Evolutionary conservation across 768 basidiomycete genomes (phyloP), one percentile per base, ranked within the genome.

Genomic region (Russula emetica): DNA sequence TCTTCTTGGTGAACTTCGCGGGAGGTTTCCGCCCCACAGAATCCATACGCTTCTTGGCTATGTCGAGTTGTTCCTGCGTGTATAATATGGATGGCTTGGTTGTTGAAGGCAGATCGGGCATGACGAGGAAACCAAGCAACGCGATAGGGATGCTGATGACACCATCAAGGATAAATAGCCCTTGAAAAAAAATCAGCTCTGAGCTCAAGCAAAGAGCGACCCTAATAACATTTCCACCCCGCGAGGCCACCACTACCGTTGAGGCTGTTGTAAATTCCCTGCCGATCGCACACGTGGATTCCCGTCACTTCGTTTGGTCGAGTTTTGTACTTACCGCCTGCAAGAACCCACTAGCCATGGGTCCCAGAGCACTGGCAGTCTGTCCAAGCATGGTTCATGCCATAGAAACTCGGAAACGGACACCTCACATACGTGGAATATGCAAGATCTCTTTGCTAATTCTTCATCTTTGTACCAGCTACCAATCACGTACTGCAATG

Each of bases 101-200:
- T 42, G 71, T 76, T 7, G 72, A 66, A 0, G 76, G 76, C 3
- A 77, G 70, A 60, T 77, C 76, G 20, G 77, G 77, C 74, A 77
- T 76, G 36, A 77, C 72, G 34, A 76, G 13, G 68, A 72, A 77
- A 8, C 76, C 77, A 10, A 76, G 66, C 18, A 77, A 51, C 1
- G 73, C 77, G 38, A 78, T 77, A 26, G 76, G 77, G 16, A 77
- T 65, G 4, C 76, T 77, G 60, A 77, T 77, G 61, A 77, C 70
- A 0, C 75, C 76, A 62, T 80, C 78, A 56, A 80, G 74, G 61
- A 80, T 76, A 69, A 79, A 79, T 1, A 78, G 72, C 78, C 78
- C 74, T 76, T 64, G 24, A 26, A 28, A 58, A n/a, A n/a, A 38
- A 5, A 5, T 61, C 24, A 32, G 32, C n/a, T 36, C 1, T 54